These are phyloP conservation scores for Leccinum subtestaceum DNA, from an alignment of 768 basidiomycete species.

Conservation along the genomic window DNA sequence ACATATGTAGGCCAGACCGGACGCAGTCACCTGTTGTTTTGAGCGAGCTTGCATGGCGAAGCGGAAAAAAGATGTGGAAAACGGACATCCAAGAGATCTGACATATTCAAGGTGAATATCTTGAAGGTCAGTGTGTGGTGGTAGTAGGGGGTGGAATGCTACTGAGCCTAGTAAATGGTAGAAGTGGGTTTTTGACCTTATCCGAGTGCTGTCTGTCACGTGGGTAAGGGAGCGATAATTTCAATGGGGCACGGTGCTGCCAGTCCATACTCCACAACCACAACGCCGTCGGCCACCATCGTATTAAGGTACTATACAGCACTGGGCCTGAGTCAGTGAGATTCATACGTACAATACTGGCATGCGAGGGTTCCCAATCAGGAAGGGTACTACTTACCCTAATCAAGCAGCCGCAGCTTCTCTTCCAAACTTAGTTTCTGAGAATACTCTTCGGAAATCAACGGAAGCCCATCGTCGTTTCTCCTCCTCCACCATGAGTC, in stretches of 20 bases:
- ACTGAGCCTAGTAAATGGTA: no score
- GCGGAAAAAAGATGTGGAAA: background rate
- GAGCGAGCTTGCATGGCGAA: constrained; percentile 21
- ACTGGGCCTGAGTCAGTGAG: no score
- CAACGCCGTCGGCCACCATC: no score
- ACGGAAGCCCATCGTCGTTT: background rate
- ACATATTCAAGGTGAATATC: constrained; percentile 16
- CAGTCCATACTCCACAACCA: no score
- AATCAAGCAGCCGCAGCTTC: background rate
- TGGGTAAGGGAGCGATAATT: no score
- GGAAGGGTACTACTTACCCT: no score
- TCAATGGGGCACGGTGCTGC: no score
- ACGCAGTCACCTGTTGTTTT: constrained; percentile 44
- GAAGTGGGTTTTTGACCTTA: background rate
- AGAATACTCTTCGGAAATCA: background rate
- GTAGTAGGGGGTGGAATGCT: no score
- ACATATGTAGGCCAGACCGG: constrained; percentile 58
- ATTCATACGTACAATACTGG: no score
- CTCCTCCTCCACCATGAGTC: background rate
- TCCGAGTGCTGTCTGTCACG: background rate
- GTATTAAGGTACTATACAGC: no score
- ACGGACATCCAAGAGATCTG: constrained; percentile 27
- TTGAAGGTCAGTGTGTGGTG: background rate
- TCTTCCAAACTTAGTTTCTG: background rate
- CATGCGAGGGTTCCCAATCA: no score